Conservation (phyloP, 352 stramenopile genomes). For the Globisporangium perplexum region DNA sequence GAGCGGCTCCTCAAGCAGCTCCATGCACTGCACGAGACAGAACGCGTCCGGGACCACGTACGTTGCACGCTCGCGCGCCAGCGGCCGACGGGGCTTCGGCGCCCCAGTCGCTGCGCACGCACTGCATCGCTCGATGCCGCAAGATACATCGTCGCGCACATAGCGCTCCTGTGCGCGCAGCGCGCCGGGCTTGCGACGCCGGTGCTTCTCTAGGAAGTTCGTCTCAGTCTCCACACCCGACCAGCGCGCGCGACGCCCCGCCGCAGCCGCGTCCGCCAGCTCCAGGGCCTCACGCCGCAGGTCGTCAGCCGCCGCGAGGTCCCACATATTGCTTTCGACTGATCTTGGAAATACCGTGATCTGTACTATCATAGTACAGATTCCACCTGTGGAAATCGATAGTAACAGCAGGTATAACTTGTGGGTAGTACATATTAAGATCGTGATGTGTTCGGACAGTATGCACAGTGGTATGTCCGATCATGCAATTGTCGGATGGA, state of each 20-base stretch:
- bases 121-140: constrained; percentile 47
- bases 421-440: too few species aligned
- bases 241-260: constrained; percentile 26
- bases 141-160: constrained; percentile 64
- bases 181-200: constrained; percentile 64
- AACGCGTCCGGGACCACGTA: constrained; percentile 72
- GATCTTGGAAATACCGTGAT: too few species aligned
- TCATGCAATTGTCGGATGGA: too few species aligned
- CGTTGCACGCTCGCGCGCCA: constrained; percentile 35
- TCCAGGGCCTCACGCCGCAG: constrained; percentile 17
- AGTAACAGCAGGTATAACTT: too few species aligned
- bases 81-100: constrained; percentile 13
- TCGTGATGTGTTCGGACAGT: too few species aligned
- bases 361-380: too few species aligned
- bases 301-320: constrained; percentile 22
- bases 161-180: constrained; percentile 69
- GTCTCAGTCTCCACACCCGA: constrained; percentile 45
- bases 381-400: too few species aligned
- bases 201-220: constrained; percentile 71
- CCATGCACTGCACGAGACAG: constrained; percentile 67
- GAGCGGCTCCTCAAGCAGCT: constrained; percentile 55
- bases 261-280: constrained; percentile 7
- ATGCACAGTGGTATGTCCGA: too few species aligned
- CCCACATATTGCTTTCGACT: too few species aligned
- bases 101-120: constrained; percentile 29